Evolutionary conservation across 169 alveolate species (phyloP), one percentile per base, ranked within the genome.

Genomic region (Plasmodium falciparum): DNA sequence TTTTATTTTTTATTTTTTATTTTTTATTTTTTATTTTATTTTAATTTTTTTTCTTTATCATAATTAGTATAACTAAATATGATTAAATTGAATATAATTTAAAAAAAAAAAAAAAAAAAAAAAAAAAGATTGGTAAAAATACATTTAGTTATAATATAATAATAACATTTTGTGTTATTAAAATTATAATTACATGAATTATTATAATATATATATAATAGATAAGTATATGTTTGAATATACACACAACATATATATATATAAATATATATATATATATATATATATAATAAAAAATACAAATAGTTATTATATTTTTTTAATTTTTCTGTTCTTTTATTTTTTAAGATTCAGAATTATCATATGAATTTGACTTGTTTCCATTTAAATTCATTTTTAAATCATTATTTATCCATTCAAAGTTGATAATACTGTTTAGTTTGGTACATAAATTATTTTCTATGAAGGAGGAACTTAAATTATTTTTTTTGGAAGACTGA

Each of bases 361-460:
- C 76, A 58, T 24, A 62, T 17, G 78, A 3, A 43, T 71, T 15
- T 24, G 63, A 45, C 1, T 78, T 78, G 50, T 22, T 78, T 9
- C 15, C 75, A 67, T 63, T 78, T 71, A 17, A 50, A 66, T 50
- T 50, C 6, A 70, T 3, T 24, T 78, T 78, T 47, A 45, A 7
- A 43, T 78, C 76, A 20, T 74, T 39, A 17, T 49, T 63, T 15
- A 50, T 24, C 80, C 85, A 83, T 62, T 67, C 91, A 52, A 83
- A 69, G 33, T 83, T 83, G 1, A 83, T 83, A 24, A 83, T 54
- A 63, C 91, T 54, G 47, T 69, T 83, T 29, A 83, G 50, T 50
- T 83, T 83, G 58, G 54, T 22, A 15, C 91, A 54, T n/a, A 80
- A n/a, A 78, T 47, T 78, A 56, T 78, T 78, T 29, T 78, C 89